A percentile compares a stretch with the other conserved stretches of the same genome.
phyloP scores from a whole-genome alignment of 129 eudicot genomes.

The Apium graveolens region DNA sequence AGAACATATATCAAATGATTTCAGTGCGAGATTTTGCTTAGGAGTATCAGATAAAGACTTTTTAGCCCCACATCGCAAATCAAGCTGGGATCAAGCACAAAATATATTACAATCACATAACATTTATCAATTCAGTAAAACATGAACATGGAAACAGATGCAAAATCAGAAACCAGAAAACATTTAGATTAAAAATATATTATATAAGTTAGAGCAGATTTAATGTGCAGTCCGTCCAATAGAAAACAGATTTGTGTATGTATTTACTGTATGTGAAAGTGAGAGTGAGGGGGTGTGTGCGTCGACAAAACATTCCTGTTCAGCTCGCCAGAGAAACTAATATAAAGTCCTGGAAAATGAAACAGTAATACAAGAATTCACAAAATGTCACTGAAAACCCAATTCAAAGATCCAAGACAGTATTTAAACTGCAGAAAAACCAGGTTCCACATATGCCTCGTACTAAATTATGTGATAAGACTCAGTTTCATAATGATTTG shows the following conservation, averaged over 20 bases:
- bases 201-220: background rate
- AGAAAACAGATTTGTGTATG: background rate
- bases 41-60: conserved; percentile 85
- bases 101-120: conserved; percentile 18
- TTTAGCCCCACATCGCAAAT: conserved; percentile 82
- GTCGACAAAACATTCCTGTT: background rate
- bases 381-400: background rate
- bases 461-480: background rate
- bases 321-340: background rate
- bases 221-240: background rate
- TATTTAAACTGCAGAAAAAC: background rate
- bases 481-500: background rate
- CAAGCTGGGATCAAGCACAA: conserved; percentile 68
- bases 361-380: background rate
- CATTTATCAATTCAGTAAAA: conserved; percentile 16
- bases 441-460: background rate
- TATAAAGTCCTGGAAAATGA: background rate
- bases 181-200: background rate
- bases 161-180: background rate
- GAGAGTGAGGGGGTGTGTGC: background rate
- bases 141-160: background rate
- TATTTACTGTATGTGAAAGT: too few species aligned
- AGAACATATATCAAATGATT: conserved; percentile 72
- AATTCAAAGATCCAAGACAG: background rate
- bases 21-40: conserved; percentile 54